A percentile compares a stretch with the other conserved stretches of the same genome.
Conservation (phyloP, 2,329 filamentous ascomycete genomes). For the Colletotrichum sublineola region DNA sequence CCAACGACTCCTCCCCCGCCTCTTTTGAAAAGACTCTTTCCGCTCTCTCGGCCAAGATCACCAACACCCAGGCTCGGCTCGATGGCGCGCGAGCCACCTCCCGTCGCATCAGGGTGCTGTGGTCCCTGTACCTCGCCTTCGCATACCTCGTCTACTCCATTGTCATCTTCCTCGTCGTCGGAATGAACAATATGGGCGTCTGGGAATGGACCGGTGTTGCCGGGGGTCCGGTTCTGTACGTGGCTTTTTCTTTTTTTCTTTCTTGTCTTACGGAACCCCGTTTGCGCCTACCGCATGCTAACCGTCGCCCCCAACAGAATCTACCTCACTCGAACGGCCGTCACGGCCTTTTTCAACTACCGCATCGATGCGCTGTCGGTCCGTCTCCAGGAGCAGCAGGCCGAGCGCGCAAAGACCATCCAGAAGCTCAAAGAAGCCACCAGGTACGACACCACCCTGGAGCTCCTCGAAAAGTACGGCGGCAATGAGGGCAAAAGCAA, state of each 20-base stretch:
- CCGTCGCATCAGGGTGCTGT: slow-evolving; percentile 84
- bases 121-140: slow-evolving; percentile 91
- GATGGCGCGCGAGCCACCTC: slow-evolving; percentile 79
- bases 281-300: slow-evolving; percentile 20
- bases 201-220: slow-evolving; percentile 84
- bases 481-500: slow-evolving; percentile 68
- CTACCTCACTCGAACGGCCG: slow-evolving; percentile 76
- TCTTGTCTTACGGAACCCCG: not conserved
- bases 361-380: slow-evolving; percentile 78
- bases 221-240: slow-evolving; percentile 83
- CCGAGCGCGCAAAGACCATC: slow-evolving; percentile 87
- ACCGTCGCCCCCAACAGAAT: slow-evolving; percentile 68
- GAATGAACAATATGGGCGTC: slow-evolving; percentile 81
- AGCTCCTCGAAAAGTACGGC: slow-evolving; percentile 95
- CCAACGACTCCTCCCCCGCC: slow-evolving; percentile 84
- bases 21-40: slow-evolving; percentile 94
- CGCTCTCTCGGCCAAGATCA: slow-evolving; percentile 84
- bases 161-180: slow-evolving; percentile 86
- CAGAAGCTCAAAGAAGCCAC: slow-evolving; percentile 95
- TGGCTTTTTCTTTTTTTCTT: slow-evolving; percentile 22
- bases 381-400: slow-evolving; percentile 80
- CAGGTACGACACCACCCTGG: slow-evolving; percentile 94
- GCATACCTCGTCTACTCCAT: slow-evolving; percentile 90
- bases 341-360: slow-evolving; percentile 83
- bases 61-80: slow-evolving; percentile 78